phyloP scores from a whole-genome alignment of 768 basidiomycete species.

The Myochromella boudieri region DNA sequence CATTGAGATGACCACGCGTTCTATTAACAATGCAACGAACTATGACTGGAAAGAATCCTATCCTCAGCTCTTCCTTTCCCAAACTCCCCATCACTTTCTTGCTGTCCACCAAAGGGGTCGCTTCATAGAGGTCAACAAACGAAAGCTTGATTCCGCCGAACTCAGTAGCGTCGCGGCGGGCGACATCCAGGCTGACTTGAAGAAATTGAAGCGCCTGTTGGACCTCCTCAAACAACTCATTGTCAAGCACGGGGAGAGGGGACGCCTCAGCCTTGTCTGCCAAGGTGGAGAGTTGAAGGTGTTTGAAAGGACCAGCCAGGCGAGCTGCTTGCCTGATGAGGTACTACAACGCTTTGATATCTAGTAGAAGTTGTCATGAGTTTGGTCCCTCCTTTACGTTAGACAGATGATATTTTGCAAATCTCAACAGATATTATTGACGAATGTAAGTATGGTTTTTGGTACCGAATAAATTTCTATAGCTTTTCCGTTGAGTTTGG shows the following conservation, averaged over 20 bases:
- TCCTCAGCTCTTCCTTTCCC: conserved; percentile 69
- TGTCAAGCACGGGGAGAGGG: conserved; percentile 49
- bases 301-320: conserved; percentile 44
- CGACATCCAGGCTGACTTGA: conserved; percentile 32
- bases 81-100: conserved; percentile 60
- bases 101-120: conserved; percentile 55
- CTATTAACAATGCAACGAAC: conserved; percentile 25
- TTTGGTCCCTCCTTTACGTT: too few species aligned
- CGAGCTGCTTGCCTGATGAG: conserved; percentile 46
- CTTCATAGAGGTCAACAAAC: conserved; percentile 52
- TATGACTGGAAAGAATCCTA: conserved; percentile 62
- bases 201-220: conserved; percentile 38
- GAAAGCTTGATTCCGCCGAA: conserved; percentile 38
- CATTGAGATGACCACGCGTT: conserved; percentile 48
- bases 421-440: too few species aligned
- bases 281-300: conserved; percentile 43
- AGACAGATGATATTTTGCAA: too few species aligned
- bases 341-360: conserved; percentile 33
- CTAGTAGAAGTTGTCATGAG: background rate
- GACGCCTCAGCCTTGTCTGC: conserved; percentile 57
- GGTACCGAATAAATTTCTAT: too few species aligned
- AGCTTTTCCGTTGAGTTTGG: too few species aligned
- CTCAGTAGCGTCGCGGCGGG: conserved; percentile 29
- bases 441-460: too few species aligned
- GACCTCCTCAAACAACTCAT: conserved; percentile 47